Base-by-base conservation (phyloP, 2,329 filamentous ascomycete species). In the Sporothrix protearum region DNA sequence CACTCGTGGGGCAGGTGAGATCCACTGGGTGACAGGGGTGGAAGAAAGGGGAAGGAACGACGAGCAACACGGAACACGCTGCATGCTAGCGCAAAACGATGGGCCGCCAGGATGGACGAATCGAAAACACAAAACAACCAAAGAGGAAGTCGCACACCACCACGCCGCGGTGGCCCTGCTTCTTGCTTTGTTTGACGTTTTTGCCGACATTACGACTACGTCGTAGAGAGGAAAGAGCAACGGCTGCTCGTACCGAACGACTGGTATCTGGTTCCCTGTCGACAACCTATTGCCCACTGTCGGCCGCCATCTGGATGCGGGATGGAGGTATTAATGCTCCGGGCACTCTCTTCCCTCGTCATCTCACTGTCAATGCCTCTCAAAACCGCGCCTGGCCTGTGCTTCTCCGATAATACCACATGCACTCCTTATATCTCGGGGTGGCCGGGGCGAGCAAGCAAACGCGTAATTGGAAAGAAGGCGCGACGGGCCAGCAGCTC, bases 1-100 rank as follows among this genome's bases (percentile, higher is more conserved):
- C 71, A 69, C 53, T 71, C 73, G 68, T 74, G 73, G 73, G 72
- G 71, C 72, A 66, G 53, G 30, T 1, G 12, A 9, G 73, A 45
- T 59, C 73, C 73, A 74, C 73, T 64, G 36, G 22, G 9, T 12
- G 49, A 71, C 70, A 71, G 71, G 72, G 71, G 64, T 51, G 8
- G 39, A 25, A 12, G 22, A 45, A 71, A 49, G 30, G 25, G 36
- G 68, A 57, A 61, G 10, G 45, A 71, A 69, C 45, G 33, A 36
- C 30, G 39, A 71, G 63, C 39, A 16, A 55, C 49, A 71, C 64
- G 42, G 49, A 49, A 55, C 66, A 68, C 22, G 59, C 10, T 63
- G 59, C 59, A 39, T 14, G 7, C 45, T 53, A 68, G 64, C 47
- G 64, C 64, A 39, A 55, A 19, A 63, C 33, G 36, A 63, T 63